Base-by-base conservation (phyloP, 1,139 yeast species). In the Suhomyces wounanorum region DNA sequence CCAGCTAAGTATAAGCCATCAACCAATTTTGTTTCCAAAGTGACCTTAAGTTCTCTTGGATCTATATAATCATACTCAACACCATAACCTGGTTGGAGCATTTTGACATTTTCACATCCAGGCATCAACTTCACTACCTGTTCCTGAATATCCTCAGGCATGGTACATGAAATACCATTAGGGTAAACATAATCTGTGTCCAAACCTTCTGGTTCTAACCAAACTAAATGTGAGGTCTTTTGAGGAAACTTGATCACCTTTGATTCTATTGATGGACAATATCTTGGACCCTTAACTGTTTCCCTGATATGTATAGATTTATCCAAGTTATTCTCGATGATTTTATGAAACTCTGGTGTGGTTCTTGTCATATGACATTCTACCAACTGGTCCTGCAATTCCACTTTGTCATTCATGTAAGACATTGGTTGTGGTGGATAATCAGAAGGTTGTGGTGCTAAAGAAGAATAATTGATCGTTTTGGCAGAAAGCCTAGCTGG, bases 131-230 rank as follows among this genome's bases (percentile, higher is more conserved):
- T 75, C 47, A 95, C 81, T 77, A 92, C 80, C 56, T 81, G 75
- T 35, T 78, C 79, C 67, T 95, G 99, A 28, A 94, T 86, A 17
- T 94, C 98, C 36, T 84, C 94, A 0, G 99, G 99, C 96, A 95
- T 88, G 0, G 99, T 91, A 61, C 94, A 89, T 3, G 96, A 89
- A 25, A 95, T 90, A 14, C 99, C 99, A 62, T 94, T 94, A 0
- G 99, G 99, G 63, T 95, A 95, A 3, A 94, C 87, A 26, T 89
- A 73, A 62, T 90, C 87, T 0, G 95, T 82, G 60, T 89, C 87
- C 21, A 91, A 72, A 0, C 99, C 99, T 65, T 95, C 99, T 0
- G 98, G 98, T 66, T 95, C 99, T 8, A 95, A 75, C 99, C 99
- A 95, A 7, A 95, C 84, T 51, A 84, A 79, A 65, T 95, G 99